Conservation (phyloP, 352 stramenopile genomes). For the Phytophthora uliginosa region DNA sequence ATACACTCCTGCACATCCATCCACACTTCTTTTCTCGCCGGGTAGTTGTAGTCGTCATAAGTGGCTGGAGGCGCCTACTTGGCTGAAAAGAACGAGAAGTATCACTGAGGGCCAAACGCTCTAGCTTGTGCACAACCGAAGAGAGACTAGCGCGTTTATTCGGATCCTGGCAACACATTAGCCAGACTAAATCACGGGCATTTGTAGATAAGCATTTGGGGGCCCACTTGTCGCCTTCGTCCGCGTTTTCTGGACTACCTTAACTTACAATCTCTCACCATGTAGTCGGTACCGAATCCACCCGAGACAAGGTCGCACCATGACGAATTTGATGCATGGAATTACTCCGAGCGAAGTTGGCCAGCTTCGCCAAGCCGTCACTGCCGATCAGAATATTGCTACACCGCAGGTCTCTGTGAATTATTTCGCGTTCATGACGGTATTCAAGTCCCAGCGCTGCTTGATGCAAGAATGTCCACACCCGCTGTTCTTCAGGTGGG, state of each 20-base stretch:
- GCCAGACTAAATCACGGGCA: conserved; percentile 1
- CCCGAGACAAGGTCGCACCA: too few species aligned
- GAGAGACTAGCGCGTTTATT: conserved; percentile 1
- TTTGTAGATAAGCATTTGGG: background rate
- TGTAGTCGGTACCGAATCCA: too few species aligned
- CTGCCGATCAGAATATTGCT: background rate
- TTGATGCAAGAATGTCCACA: too few species aligned
- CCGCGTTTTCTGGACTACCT: too few species aligned
- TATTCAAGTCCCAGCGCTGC: too few species aligned
- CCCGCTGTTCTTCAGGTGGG: background rate
- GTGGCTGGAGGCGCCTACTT: background rate
- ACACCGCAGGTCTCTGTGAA: background rate
- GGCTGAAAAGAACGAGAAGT: background rate
- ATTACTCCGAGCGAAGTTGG: too few species aligned
- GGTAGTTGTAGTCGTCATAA: background rate
- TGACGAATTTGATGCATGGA: too few species aligned
- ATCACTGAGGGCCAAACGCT: background rate
- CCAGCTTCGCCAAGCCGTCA: too few species aligned
- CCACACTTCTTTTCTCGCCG: background rate
- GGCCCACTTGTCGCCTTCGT: too few species aligned
- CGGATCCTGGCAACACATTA: conserved; percentile 9
- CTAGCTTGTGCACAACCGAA: background rate
- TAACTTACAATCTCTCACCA: too few species aligned
- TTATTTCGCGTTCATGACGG: too few species aligned
- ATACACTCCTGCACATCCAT: background rate